Evolutionary conservation across 2,329 filamentous ascomycete genomes (phyloP).

Genomic region (Ascosphaera apis): DNA sequence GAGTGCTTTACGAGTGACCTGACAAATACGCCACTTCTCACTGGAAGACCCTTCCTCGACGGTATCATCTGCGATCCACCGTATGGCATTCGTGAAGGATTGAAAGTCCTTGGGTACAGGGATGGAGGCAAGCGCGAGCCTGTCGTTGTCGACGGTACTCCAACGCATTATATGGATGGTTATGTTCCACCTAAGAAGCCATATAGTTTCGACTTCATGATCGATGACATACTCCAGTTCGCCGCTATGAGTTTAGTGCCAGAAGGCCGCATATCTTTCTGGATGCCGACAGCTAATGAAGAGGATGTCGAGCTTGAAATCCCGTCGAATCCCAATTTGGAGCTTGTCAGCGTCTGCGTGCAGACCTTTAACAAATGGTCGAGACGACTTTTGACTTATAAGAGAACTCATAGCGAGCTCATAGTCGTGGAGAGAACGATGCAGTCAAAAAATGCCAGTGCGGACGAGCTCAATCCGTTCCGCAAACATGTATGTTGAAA

Average conservation of each 20-base stretch:
- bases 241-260: slow-evolving; percentile 54
- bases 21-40: slow-evolving; percentile 58
- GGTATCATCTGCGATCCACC: slow-evolving; percentile 90
- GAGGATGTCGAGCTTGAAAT: slow-evolving; percentile 53
- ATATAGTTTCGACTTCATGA: slow-evolving; percentile 76
- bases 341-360: slow-evolving; percentile 51
- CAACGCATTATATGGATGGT: slow-evolving; percentile 39
- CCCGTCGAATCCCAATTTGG: slow-evolving; percentile 52
- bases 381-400: slow-evolving; percentile 65
- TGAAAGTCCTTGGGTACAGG: slow-evolving; percentile 63
- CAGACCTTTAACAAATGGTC: slow-evolving; percentile 92
- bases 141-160: slow-evolving; percentile 40
- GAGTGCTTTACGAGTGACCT: slow-evolving; percentile 71
- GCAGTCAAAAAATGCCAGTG: slow-evolving; percentile 23
- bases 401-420: neutral
- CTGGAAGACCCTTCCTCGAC: slow-evolving; percentile 40
- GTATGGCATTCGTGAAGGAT: slow-evolving; percentile 79
- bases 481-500: no score
- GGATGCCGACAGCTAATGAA: slow-evolving; percentile 85
- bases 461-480: slow-evolving; percentile 46
- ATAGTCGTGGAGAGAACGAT: slow-evolving; percentile 4
- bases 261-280: slow-evolving; percentile 64
- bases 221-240: slow-evolving; percentile 75
- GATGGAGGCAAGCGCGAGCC: slow-evolving; percentile 33
- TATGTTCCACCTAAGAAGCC: slow-evolving; percentile 78